phyloP scores from a whole-genome alignment of 2,329 filamentous ascomycete genomes.

The Colletotrichum sojae region DNA sequence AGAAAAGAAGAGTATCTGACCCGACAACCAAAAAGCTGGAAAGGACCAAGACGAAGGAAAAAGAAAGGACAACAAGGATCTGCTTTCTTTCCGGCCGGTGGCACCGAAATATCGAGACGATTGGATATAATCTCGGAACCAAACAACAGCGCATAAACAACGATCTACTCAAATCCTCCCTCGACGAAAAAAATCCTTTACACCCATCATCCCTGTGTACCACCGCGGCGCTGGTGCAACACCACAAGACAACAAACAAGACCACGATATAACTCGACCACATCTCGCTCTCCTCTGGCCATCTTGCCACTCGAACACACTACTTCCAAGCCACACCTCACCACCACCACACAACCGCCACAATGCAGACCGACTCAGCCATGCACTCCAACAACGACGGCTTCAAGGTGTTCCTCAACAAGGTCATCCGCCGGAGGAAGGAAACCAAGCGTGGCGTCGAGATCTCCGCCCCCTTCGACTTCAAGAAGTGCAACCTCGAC shows the following conservation, averaged over 20 bases:
- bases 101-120: slow-evolving; percentile 13
- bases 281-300: background rate
- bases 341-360: background rate
- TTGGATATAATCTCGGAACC: slow-evolving; percentile 1
- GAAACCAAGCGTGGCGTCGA: slow-evolving; percentile 58
- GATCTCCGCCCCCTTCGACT: slow-evolving; percentile 72
- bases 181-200: slow-evolving; percentile 5
- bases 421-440: slow-evolving; percentile 61
- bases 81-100: slow-evolving; percentile 9
- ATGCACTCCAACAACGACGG: slow-evolving; percentile 56
- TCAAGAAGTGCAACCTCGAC: slow-evolving; percentile 66
- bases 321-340: background rate
- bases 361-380: slow-evolving; percentile 35
- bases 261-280: slow-evolving; percentile 14
- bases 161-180: background rate
- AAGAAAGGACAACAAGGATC: slow-evolving; percentile 29
- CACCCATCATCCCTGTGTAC: slow-evolving; percentile 18
- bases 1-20: background rate
- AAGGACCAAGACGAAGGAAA: background rate
- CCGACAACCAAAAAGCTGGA: slow-evolving; percentile 35
- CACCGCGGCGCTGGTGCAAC: slow-evolving; percentile 5
- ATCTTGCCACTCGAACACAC: background rate
- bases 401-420: slow-evolving; percentile 60
- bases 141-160: background rate
- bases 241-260: background rate